Conservation (phyloP, 352 stramenopile species). For the Blastocystis hominis region DNA sequence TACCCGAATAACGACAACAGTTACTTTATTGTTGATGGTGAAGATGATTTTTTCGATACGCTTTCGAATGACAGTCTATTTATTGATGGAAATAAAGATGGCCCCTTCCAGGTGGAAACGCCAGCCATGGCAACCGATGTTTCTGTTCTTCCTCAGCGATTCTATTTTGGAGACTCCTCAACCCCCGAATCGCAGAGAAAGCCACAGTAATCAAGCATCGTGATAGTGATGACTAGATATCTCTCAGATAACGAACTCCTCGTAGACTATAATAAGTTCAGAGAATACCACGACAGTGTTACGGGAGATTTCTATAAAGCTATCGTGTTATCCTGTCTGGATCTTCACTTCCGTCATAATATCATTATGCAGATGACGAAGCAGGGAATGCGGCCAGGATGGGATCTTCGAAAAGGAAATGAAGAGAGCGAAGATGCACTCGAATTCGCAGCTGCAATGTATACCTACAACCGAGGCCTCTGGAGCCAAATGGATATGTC, state of each 20-base stretch:
- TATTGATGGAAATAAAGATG: slow-evolving; percentile 47
- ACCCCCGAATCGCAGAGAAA: background rate
- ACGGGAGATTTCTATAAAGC: slow-evolving; percentile 47
- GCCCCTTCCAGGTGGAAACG: slow-evolving; percentile 51
- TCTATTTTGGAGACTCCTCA: slow-evolving; percentile 14
- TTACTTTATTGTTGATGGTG: slow-evolving; percentile 48
- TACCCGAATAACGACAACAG: slow-evolving; percentile 44
- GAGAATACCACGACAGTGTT: slow-evolving; percentile 11
- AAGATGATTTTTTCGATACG: slow-evolving; percentile 36
- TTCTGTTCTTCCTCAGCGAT: slow-evolving; percentile 38
- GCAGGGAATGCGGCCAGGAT: slow-evolving; percentile 39
- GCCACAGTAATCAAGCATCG: too few species aligned
- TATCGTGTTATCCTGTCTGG: slow-evolving; percentile 19
- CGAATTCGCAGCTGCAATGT: slow-evolving; percentile 42
- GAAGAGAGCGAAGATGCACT: slow-evolving; percentile 23
- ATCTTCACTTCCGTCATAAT: slow-evolving; percentile 51
- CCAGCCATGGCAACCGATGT: slow-evolving; percentile 36
- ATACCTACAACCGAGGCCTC: slow-evolving; percentile 40
- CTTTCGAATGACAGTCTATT: slow-evolving; percentile 39
- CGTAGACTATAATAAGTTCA: slow-evolving; percentile 40
- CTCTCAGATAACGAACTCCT: slow-evolving; percentile 40
- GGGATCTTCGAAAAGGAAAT: slow-evolving; percentile 22
- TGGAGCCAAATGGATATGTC: slow-evolving; percentile 28
- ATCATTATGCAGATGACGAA: slow-evolving; percentile 50
- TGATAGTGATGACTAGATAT: too few species aligned